Evolutionary conservation across 768 basidiomycete genomes (phyloP), one percentile per base, ranked within the genome.

Genomic region (Mycena polygramma): DNA sequence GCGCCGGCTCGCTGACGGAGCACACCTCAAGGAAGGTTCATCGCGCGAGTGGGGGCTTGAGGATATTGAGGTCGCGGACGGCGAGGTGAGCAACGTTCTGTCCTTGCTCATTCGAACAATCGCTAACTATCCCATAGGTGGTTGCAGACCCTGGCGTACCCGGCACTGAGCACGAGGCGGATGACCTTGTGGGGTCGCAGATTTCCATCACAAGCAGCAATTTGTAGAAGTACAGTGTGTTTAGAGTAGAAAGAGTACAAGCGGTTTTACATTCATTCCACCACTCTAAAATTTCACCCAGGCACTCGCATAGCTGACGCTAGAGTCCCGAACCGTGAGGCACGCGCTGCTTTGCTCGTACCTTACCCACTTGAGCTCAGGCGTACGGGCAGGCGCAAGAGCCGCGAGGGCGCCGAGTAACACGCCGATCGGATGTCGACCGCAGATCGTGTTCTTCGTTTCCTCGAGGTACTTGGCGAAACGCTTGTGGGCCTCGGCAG

Each of bases 251-350:
- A 7, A 46, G 9, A 49, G 17, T 17, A 54, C 45, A 46, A 14
- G 45, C 17, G 19, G 45, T 22, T 60, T 24, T 69, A 68, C 57
- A 71, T 61, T 48, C 7, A 7, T 11, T 63, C 41, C 4, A 17
- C 6, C 48, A 35, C 43, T 60, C 65, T 84, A 92, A 79, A 94
- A 88, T 43, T 83, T 86, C 52, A 95, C 82, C 81, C 91, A 96
- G 37, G 92, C 98, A 78, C 96, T 97, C 10, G 96, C 97, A 77
- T 99, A 99, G 80, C 96, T 97, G 24, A 99, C 98, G 77, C 97
- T 98, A 41, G 93, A 94, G 79, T 96, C 94, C 55, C 84, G 81
- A 63, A 93, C 76, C 20, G 81, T 88, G 72, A 83, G 73, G 76
- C 94, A 96, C 65, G 87, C 84, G 76, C 90, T 93, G 77, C 96